Conservation (phyloP, 495 filamentous ascomycete species). For the Penicillium lagena region DNA sequence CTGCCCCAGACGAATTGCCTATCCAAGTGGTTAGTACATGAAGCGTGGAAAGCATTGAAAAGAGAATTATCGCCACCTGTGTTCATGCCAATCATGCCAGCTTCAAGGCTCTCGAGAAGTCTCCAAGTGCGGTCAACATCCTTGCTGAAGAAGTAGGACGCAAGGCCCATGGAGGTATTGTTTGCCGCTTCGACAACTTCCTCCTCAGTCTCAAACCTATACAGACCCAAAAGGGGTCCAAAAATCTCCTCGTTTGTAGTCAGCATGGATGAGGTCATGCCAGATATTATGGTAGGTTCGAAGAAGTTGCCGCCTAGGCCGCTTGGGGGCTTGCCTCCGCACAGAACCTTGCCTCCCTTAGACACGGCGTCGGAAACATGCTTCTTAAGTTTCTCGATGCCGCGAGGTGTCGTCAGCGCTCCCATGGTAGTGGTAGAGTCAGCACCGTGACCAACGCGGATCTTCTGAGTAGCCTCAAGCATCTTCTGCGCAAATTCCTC, state of each 20-base stretch:
- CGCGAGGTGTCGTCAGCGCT: slow-evolving; percentile 35
- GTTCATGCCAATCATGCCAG: slow-evolving; percentile 28
- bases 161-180: slow-evolving; percentile 18
- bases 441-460: slow-evolving; percentile 51
- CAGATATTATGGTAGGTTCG: slow-evolving; percentile 61
- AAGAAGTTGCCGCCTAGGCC: slow-evolving; percentile 39
- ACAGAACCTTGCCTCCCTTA: slow-evolving; percentile 7
- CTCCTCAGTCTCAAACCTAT: slow-evolving; percentile 21
- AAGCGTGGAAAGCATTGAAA: too few relatives aligned
- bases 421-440: slow-evolving; percentile 47
- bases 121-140: slow-evolving; percentile 18
- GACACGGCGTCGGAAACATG: slow-evolving; percentile 12
- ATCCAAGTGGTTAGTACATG: too few relatives aligned
- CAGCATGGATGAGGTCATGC: slow-evolving; percentile 49
- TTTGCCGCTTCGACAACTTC: slow-evolving; percentile 22
- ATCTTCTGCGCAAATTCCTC: slow-evolving; percentile 38
- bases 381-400: slow-evolving; percentile 8
- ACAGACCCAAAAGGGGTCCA: slow-evolving; percentile 18
- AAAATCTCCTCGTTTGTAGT: slow-evolving; percentile 19
- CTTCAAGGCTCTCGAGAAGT: slow-evolving; percentile 18
- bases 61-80: slow-evolving; percentile 4
- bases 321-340: slow-evolving; percentile 2
- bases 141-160: slow-evolving; percentile 20
- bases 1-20: slow-evolving; percentile 14
- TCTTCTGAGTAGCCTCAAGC: slow-evolving; percentile 32